Base-by-base conservation (phyloP, 2,329 filamentous ascomycete genomes). In the Coleophoma cylindrospora region DNA sequence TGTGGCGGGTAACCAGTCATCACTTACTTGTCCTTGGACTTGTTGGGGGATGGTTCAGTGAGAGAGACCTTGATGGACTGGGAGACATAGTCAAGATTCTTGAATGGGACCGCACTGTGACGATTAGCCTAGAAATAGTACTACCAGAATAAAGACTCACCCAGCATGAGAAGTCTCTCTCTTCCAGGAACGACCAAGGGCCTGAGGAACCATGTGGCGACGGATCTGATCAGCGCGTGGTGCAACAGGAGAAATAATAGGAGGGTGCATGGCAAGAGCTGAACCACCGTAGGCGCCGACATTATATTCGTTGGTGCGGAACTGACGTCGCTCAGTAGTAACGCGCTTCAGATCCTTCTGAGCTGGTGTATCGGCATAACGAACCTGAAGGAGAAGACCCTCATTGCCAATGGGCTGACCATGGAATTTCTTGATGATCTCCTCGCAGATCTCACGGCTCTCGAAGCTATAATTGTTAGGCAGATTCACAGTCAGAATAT, bases 261-360 rank as follows among this genome's bases (percentile, higher is more conserved):
- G 69, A 11, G 76, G 74, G 48, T 70, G 75, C 61, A 83, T 71
- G 14, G 80, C 77, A 46, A 85, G 52, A 37, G 49, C 56, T 34
- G 59, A 49, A 52, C 80, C 83, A 53, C 83, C 83, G 59, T 86
- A 86, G 40, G 83, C 83, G 51, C 83, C 81, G 54, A 85, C 84
- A 61, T 91, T 91, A 72, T 97, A 97, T 74, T 97, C 94, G 51
- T 94, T 94, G 51, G 92, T 94, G 52, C 94, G 89, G 73, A 96
- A 97, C 64, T 95, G 90, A 54, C 94, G 91, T 51, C 91, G 89
- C 67, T 96, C 91, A 33, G 94, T 91, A 40, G 92, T 97, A 66
- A 96, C 87, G 57, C 94, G 87, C 79, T 99, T 99, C 60, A 99
- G 79, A 66, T 94, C 84, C 56, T 99, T 99, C 70, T 99, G 94